Conservation (phyloP, 768 basidiomycete species). For the Tulasnella sp. region DNA sequence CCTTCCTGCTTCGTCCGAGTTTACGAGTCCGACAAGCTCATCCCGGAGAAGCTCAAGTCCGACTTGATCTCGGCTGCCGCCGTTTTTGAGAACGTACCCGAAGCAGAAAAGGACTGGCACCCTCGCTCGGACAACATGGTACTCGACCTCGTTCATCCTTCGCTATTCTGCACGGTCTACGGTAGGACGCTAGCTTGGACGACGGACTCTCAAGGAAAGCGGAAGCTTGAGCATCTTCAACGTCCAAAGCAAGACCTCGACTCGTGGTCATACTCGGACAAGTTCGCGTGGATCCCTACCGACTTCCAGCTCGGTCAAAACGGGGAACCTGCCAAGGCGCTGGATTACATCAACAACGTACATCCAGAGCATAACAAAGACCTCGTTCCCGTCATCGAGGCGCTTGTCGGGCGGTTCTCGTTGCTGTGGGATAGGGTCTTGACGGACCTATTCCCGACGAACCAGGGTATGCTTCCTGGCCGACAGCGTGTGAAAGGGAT, state of each 20-base stretch:
- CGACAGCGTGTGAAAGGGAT: neutral
- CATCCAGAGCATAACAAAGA: neutral
- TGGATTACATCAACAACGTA: conserved; percentile 12
- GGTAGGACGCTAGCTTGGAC: conserved; percentile 19
- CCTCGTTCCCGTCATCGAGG: neutral
- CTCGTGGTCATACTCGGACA: neutral
- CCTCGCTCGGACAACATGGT: conserved; percentile 21
- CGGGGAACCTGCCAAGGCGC: neutral
- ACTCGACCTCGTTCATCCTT: conserved; percentile 23
- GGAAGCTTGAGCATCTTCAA: neutral
- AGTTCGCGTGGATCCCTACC: conserved; percentile 6
- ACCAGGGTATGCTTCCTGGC: neutral
- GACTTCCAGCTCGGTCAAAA: conserved; percentile 1
- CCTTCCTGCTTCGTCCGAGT: neutral
- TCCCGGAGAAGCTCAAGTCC: conserved; percentile 11
- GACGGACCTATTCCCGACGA: neutral
- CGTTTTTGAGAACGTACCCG: conserved; percentile 20
- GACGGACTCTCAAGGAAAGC: neutral
- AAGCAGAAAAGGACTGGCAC: conserved; percentile 23
- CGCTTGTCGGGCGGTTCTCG: neutral
- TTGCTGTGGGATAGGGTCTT: neutral
- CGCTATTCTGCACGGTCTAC: conserved; percentile 22
- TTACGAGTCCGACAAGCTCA: conserved; percentile 18
- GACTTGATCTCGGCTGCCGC: conserved; percentile 6
- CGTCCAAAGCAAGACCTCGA: neutral